Base-by-base conservation (phyloP, 2,329 filamentous ascomycete genomes). In the Penicillium occitanis region DNA sequence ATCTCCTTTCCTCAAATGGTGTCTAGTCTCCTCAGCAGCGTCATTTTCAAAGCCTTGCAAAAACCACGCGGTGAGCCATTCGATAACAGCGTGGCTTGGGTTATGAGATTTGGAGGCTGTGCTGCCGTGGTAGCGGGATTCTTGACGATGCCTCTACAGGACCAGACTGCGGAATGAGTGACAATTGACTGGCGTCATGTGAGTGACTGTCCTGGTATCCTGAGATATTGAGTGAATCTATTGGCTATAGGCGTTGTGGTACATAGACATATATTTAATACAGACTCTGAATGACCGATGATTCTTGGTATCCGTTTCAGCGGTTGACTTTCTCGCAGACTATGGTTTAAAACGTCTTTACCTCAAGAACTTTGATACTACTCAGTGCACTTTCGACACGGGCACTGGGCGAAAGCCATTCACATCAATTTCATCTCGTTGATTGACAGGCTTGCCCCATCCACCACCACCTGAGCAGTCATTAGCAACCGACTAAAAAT, bases 1-100 rank as follows among this genome's bases (percentile, higher is more conserved):
- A 91, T 98, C 71, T 92, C 93, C 0, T 89, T 92, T 5, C 94
- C 94, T 1, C 94, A 98, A 76, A 93, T 97, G 68, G 85, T 97
- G 64, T 93, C 94, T 8, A 97, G 93, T 7, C 80, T 97, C 37
- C 88, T 91, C 28, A 94, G 91, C 67, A 93, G 90, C 74, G 82
- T 90, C 67, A 91, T 98, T 68, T 98, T 98, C 81, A 89, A 88
- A 74, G 81, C 90, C 50, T 86, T 94, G 72, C 93, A 97, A 80
- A 97, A 96, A 78, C 92, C 92, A 0, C 85, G 94, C 68, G 93
- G 93, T 2, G 86, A 85, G 2, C 90, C 92, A 0, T 93, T 92
- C 33, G 94, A 98, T 78, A 87, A 90, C 70, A 96, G 91, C 76
- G 91, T 97, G 60, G 89, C 89, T 13, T 91, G 94, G 81, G 92